Percentiles rank a stretch among this genome's conserved stretches.
These are phyloP conservation scores for Penicillium sp. DNA, from an alignment of 2,329 filamentous ascomycete genomes.

Conservation along the genomic window DNA sequence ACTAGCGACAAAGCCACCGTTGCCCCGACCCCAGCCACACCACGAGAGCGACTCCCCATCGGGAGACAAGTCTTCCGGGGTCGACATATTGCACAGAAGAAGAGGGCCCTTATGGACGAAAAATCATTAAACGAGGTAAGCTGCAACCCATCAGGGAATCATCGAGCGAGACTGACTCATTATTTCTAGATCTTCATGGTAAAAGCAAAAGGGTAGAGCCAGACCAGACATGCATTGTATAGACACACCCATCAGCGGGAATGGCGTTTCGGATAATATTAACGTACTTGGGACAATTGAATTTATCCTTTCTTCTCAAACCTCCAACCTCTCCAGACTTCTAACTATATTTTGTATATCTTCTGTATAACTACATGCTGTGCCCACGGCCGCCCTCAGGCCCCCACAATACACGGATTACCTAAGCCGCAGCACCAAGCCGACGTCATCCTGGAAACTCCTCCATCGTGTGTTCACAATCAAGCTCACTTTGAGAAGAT, in stretches of 20 bases:
- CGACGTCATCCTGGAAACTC: constrained; percentile 7
- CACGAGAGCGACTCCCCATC: constrained; percentile 52
- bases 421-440: not conserved
- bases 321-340: not conserved
- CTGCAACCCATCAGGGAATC: not conserved
- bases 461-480: not conserved
- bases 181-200: constrained; percentile 30
- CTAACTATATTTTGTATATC: too few relatives aligned
- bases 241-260: constrained; percentile 7
- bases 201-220: constrained; percentile 23
- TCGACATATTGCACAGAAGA: constrained; percentile 87
- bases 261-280: constrained; percentile 4
- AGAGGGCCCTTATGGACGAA: constrained; percentile 77
- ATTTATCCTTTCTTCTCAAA: not conserved
- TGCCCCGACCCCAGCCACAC: constrained; percentile 52
- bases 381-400: too few relatives aligned
- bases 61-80: constrained; percentile 76
- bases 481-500: constrained; percentile 6
- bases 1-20: constrained; percentile 37
- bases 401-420: too few relatives aligned
- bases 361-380: too few relatives aligned
- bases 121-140: constrained; percentile 83
- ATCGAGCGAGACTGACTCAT: constrained; percentile 4
- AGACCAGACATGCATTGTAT: constrained; percentile 8
- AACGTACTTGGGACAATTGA: not conserved